Evolutionary conservation across 2,329 filamentous ascomycete genomes (phyloP).

Genomic region (Sarocladium oryzae): DNA sequence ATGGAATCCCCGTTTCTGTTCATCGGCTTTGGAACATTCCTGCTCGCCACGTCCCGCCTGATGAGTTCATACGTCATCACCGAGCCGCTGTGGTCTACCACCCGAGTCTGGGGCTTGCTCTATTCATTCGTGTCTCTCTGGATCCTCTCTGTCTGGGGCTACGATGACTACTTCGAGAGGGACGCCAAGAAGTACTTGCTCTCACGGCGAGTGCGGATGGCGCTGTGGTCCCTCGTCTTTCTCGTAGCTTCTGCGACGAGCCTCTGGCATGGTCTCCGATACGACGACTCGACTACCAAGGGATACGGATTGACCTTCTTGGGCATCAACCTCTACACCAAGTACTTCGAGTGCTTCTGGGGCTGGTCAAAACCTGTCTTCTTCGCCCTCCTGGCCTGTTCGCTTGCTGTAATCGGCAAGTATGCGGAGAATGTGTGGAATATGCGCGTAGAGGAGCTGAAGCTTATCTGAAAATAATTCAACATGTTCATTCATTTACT

Average conservation of each 20-base stretch:
- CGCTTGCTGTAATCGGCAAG: conserved; percentile 8
- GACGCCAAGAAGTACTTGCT: background rate
- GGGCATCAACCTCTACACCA: conserved; percentile 11
- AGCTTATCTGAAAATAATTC: no score
- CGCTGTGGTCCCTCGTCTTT: conserved; percentile 9
- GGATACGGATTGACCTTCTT: conserved; percentile 11
- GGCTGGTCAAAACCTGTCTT: conserved; percentile 9
- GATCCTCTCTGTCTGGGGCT: conserved; percentile 9
- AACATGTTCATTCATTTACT: background rate
- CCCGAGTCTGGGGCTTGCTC: conserved; percentile 6
- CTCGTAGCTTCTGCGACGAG: background rate
- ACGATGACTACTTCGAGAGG: background rate
- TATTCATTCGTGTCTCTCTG: conserved; percentile 10
- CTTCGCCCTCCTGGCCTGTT: conserved; percentile 8
- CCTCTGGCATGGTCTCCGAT: conserved; percentile 10
- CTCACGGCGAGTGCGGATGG: background rate
- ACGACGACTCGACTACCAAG: conserved; percentile 9
- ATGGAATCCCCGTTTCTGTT: conserved; percentile 6
- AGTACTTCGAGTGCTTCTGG: conserved; percentile 9
- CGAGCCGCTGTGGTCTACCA: conserved; percentile 8
- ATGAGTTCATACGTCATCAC: conserved; percentile 5
- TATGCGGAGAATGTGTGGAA: conserved; percentile 11
- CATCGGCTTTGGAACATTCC: background rate
- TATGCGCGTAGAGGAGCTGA: background rate
- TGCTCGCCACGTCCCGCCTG: background rate